phyloP scores from a whole-genome alignment of 441 rosid species.

The Croton setiger region DNA sequence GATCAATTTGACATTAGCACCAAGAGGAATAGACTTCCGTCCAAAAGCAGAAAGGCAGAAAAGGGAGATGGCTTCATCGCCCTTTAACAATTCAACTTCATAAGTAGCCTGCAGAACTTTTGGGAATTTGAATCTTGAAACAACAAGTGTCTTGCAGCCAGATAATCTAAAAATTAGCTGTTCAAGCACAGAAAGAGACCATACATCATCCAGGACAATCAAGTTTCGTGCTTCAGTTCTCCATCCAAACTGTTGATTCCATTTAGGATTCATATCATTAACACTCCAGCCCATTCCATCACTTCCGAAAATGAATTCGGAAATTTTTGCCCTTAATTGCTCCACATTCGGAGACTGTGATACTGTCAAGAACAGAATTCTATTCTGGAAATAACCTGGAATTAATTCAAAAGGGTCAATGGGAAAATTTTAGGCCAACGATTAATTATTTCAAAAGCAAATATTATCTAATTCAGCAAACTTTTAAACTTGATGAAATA shows the following conservation, averaged over 20 bases:
- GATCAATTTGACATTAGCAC: constrained; percentile 42
- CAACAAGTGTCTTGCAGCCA: constrained; percentile 67
- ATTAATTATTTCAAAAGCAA: constrained; percentile 1
- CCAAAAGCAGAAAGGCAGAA: constrained; percentile 74
- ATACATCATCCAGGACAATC: constrained; percentile 81
- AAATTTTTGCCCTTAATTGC: constrained; percentile 37
- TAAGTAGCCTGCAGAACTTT: constrained; percentile 31
- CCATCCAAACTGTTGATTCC: constrained; percentile 34
- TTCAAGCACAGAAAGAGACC: constrained; percentile 56
- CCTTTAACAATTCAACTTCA: constrained; percentile 57
- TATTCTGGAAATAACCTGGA: constrained; percentile 48
- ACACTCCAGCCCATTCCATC: constrained; percentile 21
- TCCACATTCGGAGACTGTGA: constrained; percentile 79
- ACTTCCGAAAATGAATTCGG: constrained; percentile 39
- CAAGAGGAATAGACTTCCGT: constrained; percentile 46
- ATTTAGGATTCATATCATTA: constrained; percentile 24
- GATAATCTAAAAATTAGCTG: constrained; percentile 39
- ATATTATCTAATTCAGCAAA: too few species aligned
- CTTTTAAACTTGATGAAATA: too few species aligned
- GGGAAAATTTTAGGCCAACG: neutral
- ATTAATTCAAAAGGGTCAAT: neutral
- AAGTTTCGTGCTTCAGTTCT: constrained; percentile 26
- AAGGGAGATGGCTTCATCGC: constrained; percentile 53
- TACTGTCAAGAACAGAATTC: constrained; percentile 61
- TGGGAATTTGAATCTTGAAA: constrained; percentile 59